Percentiles rank a stretch among this genome's conserved stretches.
Evolutionary conservation across 805 yeast genomes (phyloP).

Genomic region (Yarrowia hollandica): DNA sequence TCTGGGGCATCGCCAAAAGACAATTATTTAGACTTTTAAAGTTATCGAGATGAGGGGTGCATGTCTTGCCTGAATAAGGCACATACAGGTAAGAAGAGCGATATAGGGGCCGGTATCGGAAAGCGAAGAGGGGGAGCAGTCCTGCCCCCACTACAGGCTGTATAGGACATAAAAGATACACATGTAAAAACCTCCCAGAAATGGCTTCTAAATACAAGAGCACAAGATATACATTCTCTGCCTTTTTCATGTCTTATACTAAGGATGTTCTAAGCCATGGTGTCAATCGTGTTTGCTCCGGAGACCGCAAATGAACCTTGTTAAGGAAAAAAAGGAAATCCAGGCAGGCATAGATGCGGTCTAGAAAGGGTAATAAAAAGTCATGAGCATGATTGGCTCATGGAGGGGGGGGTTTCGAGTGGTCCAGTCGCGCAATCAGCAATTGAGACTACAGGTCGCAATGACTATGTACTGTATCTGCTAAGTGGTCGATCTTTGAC

Average conservation of each 20-base stretch:
- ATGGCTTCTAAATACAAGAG: no score
- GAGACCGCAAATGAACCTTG: constrained; percentile 4
- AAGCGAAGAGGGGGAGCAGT: not conserved
- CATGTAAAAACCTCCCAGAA: no score
- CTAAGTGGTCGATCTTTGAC: no score
- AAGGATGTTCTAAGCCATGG: not conserved
- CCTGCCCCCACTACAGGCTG: not conserved
- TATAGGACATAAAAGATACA: no score
- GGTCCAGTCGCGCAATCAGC: no score
- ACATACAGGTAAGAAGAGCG: not conserved
- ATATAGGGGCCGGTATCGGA: constrained; percentile 25
- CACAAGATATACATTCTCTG: no score
- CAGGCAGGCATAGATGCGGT: constrained; percentile 1
- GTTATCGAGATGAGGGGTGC: constrained; percentile 29
- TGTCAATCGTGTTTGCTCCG: not conserved
- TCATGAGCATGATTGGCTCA: not conserved
- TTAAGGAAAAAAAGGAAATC: not conserved
- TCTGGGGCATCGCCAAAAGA: constrained; percentile 22
- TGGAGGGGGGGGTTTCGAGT: no score
- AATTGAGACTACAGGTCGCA: no score
- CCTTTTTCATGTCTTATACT: not conserved
- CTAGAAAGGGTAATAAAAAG: not conserved
- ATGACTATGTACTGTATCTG: no score
- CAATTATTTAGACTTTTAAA: not conserved
- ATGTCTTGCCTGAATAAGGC: constrained; percentile 5